phyloP scores from a whole-genome alignment of 352 stramenopile species.

The Poterioochromonas sp. region DNA sequence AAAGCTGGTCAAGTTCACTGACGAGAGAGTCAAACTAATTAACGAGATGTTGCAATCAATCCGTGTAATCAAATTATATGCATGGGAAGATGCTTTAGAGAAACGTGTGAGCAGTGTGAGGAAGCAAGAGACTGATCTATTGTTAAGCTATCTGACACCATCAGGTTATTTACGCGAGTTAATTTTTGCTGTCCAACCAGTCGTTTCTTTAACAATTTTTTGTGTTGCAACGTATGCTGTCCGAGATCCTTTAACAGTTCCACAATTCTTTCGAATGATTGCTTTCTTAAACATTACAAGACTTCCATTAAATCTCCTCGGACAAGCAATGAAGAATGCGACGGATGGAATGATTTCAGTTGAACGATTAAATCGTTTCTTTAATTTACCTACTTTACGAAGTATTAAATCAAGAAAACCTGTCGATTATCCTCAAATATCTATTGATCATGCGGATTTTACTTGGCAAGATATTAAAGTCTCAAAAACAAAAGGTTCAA shows the following conservation, averaged over 20 bases:
- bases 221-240: not conserved
- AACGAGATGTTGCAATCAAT: constrained; percentile 19
- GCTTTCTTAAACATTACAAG: constrained; percentile 17
- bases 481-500: too few relatives aligned
- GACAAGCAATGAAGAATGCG: not conserved
- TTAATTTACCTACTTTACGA: constrained; percentile 1
- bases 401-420: not conserved
- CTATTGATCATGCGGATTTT: not conserved
- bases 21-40: constrained; percentile 21
- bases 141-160: not conserved
- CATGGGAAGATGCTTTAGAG: constrained; percentile 7
- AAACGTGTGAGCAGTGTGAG: not conserved
- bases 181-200: not conserved
- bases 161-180: not conserved
- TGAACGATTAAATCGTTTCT: not conserved
- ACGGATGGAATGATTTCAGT: not conserved
- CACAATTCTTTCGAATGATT: not conserved
- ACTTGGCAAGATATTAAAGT: not conserved
- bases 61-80: constrained; percentile 28
- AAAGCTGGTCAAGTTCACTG: not conserved
- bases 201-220: not conserved
- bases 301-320: constrained; percentile 19
- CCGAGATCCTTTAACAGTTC: not conserved
- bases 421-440: not conserved
- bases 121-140: not conserved